Base-by-base conservation (phyloP, 768 basidiomycete species). In the Porphyrellus cyaneotinctus region DNA sequence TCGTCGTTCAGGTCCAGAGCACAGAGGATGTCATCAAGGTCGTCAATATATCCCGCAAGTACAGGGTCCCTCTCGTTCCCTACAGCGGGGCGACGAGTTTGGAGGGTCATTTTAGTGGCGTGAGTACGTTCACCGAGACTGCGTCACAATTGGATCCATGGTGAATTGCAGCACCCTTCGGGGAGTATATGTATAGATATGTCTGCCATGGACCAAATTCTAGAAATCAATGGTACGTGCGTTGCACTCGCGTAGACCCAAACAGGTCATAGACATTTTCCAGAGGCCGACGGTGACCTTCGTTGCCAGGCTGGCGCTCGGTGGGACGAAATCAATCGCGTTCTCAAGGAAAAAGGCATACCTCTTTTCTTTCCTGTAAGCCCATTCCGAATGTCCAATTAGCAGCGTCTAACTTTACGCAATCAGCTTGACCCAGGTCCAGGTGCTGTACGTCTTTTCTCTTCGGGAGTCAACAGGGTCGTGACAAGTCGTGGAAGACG, bases 11-110 rank as follows among this genome's bases (percentile, higher is more conserved):
- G 44, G 83, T 83, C 7, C 66, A 68, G 31, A 81, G 74, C 49
- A 95, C 93, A 0, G 82, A 85, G 49, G 93, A 97, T 63, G 91
- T 97, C 2, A 84, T 91, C 50, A 78, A 81, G 53, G 75, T 91
- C 45, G 85, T 97, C 53, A 80, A 87, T 52, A 80, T 92, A 37
- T 84, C 94, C 1, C 75, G 79, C 41, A 83, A 84, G 64, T 86
- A 83, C 66, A 75, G 75, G 43, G 74, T 95, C 31, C 93, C 94
- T 3, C 77, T 95, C 24, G 82, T 82, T 15, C 82, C 91, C 3
- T 94, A 86, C 62, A 84, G 87, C 43, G 93, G 91, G 2, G 92
- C 88, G 12, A 95, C 91, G 0, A 87, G 85, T 62, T 75, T 95
- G 13, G 93, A 95, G 65, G 91, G 91, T 0, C 91, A 95, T 70